A percentile compares a stretch with the other conserved stretches of the same genome.
Evolutionary conservation across 1,139 yeast genomes (phyloP).

Genomic region (Candida mesenterica): DNA sequence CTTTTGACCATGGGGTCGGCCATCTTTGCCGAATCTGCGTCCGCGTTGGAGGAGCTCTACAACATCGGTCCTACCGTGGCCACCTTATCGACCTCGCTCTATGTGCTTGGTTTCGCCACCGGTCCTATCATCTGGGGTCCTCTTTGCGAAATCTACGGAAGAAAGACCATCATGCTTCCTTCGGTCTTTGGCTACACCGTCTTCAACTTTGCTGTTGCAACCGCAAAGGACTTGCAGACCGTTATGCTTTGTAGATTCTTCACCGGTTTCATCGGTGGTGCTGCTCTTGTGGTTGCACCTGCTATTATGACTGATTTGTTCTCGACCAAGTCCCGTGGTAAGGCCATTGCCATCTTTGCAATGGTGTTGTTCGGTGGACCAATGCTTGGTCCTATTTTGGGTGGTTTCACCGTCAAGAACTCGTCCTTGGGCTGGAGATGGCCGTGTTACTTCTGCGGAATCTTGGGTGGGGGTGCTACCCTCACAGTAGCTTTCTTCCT

Average conservation of each 20-base stretch:
- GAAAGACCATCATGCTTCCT: slow-evolving; percentile 54
- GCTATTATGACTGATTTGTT: slow-evolving; percentile 81
- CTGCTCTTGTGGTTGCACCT: slow-evolving; percentile 80
- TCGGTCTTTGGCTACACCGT: slow-evolving; percentile 56
- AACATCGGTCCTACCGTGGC: slow-evolving; percentile 57
- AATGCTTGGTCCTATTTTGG: slow-evolving; percentile 65
- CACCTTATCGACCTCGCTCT: slow-evolving; percentile 65
- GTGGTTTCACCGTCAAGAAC: slow-evolving; percentile 20
- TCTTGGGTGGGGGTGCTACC: slow-evolving; percentile 40
- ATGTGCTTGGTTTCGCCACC: slow-evolving; percentile 77
- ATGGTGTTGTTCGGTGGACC: slow-evolving; percentile 76
- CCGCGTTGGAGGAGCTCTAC: slow-evolving; percentile 39
- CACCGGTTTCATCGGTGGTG: slow-evolving; percentile 74
- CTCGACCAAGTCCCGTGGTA: slow-evolving; percentile 60
- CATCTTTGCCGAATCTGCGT: slow-evolving; percentile 54
- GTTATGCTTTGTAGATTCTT: slow-evolving; percentile 72
- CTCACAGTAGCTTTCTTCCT: slow-evolving; percentile 29
- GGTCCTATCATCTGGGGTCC: slow-evolving; percentile 88
- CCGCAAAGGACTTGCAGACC: slow-evolving; percentile 72
- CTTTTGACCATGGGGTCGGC: slow-evolving; percentile 63
- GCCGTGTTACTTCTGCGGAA: slow-evolving; percentile 55
- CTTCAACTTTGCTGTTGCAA: slow-evolving; percentile 70
- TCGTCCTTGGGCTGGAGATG: slow-evolving; percentile 54
- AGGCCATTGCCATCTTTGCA: slow-evolving; percentile 63
- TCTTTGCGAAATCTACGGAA: slow-evolving; percentile 70